Percentiles rank a stretch among this genome's conserved stretches.
phyloP scores from a whole-genome alignment of 2,329 filamentous ascomycete species.

The Dactylellina drechsleri region DNA sequence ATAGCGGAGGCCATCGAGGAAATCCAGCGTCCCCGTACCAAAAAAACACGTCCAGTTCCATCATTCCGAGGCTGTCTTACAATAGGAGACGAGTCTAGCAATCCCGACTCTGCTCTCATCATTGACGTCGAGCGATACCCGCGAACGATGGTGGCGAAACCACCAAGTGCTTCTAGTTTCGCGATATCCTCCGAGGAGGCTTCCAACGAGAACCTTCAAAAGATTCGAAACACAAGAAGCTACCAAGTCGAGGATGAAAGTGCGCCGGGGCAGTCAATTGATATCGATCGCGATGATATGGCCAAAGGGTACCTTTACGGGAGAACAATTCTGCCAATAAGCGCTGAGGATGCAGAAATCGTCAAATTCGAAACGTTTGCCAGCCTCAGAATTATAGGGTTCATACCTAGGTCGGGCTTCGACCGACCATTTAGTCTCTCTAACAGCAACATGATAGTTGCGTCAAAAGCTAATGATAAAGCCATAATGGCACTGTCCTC shows the following conservation, averaged over 20 bases:
- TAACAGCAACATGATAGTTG: slow-evolving; percentile 78
- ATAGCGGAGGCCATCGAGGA: slow-evolving; percentile 85
- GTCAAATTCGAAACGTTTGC: slow-evolving; percentile 84
- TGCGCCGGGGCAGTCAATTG: slow-evolving; percentile 79
- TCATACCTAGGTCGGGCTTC: slow-evolving; percentile 75
- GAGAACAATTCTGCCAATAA: slow-evolving; percentile 88
- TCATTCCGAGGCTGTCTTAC: slow-evolving; percentile 82
- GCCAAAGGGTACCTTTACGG: slow-evolving; percentile 97
- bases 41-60: slow-evolving; percentile 77
- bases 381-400: slow-evolving; percentile 84
- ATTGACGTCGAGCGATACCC: slow-evolving; percentile 94
- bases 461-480: slow-evolving; percentile 80
- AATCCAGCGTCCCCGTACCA: slow-evolving; percentile 79
- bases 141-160: slow-evolving; percentile 79
- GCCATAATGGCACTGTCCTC: slow-evolving; percentile 87
- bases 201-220: slow-evolving; percentile 66
- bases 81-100: slow-evolving; percentile 79
- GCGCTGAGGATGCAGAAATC: slow-evolving; percentile 83
- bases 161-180: slow-evolving; percentile 81
- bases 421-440: slow-evolving; percentile 87
- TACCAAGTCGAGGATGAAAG: slow-evolving; percentile 83
- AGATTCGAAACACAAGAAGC: slow-evolving; percentile 78
- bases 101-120: slow-evolving; percentile 74
- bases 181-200: slow-evolving; percentile 67
- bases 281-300: slow-evolving; percentile 82